Conservation (phyloP, 1,139 yeast species). For the Wickerhamiella pararugosa region DNA sequence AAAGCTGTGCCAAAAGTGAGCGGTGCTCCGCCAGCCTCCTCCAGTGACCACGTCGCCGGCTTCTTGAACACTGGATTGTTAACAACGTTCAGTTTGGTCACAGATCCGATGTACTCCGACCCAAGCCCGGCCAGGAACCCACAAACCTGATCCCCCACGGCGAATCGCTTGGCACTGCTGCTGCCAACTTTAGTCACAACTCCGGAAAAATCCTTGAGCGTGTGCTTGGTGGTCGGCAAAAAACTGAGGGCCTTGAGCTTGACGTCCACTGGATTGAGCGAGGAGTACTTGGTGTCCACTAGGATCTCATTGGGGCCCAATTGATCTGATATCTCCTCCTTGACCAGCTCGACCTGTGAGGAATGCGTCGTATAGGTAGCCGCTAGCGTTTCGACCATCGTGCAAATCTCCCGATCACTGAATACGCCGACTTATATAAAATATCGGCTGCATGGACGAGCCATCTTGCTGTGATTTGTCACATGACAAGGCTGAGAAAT, state of each 20-base stretch:
- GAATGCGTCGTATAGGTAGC: neutral
- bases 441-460: too few species aligned
- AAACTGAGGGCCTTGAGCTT: slow-evolving; percentile 27
- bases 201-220: slow-evolving; percentile 63
- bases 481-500: too few species aligned
- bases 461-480: too few species aligned
- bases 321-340: slow-evolving; percentile 25
- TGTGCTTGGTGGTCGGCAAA: slow-evolving; percentile 7
- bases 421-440: too few species aligned
- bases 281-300: slow-evolving; percentile 40
- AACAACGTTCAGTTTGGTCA: slow-evolving; percentile 33
- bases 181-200: slow-evolving; percentile 43
- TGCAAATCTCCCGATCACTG: too few species aligned
- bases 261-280: slow-evolving; percentile 57
- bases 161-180: slow-evolving; percentile 20
- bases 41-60: slow-evolving; percentile 35
- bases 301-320: slow-evolving; percentile 31
- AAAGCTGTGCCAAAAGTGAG: slow-evolving; percentile 45
- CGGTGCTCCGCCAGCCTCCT: slow-evolving; percentile 47
- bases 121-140: slow-evolving; percentile 34
- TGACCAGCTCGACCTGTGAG: slow-evolving; percentile 18
- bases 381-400: too few species aligned
- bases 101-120: slow-evolving; percentile 33
- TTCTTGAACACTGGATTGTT: slow-evolving; percentile 19
- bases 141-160: slow-evolving; percentile 49